Percentiles rank a stretch among this genome's conserved stretches.
Conservation (phyloP, 345 rosid species). For the Salix suchowensis region DNA sequence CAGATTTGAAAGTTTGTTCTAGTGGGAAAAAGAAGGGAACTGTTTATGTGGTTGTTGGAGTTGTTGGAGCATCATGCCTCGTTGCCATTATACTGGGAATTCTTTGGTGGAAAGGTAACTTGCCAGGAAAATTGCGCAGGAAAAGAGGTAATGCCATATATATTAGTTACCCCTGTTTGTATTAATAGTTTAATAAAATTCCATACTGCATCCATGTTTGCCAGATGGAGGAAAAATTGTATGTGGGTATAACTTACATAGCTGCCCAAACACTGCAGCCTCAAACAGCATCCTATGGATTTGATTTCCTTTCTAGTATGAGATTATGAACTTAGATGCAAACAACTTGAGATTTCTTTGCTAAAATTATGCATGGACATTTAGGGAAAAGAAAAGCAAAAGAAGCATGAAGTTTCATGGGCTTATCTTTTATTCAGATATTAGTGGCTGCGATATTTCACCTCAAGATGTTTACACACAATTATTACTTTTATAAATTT, state of each 20-base stretch:
- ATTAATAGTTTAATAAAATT: background rate
- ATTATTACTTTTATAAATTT: background rate
- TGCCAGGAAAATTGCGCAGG: conserved; percentile 9
- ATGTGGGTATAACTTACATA: background rate
- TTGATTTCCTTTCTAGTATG: background rate
- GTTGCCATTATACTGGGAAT: conserved; percentile 9
- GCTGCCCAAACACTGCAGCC: background rate
- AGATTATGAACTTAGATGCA: background rate
- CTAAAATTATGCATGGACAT: background rate
- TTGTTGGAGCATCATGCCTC: conserved; percentile 18
- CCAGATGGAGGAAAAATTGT: background rate
- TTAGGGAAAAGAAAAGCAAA: background rate
- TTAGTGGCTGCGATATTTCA: background rate
- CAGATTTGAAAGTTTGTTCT: conserved; percentile 20
- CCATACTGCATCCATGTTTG: background rate
- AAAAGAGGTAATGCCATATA: conserved; percentile 9
- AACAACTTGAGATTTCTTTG: background rate
- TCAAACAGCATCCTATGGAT: background rate
- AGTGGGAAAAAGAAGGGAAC: conserved; percentile 5
- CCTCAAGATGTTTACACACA: background rate
- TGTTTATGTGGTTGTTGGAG: conserved; percentile 4
- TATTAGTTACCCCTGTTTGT: background rate
- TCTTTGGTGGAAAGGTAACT: conserved; percentile 22
- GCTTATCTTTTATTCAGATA: background rate
- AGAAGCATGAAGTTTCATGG: background rate